A percentile compares a stretch with the other conserved stretches of the same genome.
Conservation (phyloP, 345 rosid species). For the Arabidopsis suecica region DNA sequence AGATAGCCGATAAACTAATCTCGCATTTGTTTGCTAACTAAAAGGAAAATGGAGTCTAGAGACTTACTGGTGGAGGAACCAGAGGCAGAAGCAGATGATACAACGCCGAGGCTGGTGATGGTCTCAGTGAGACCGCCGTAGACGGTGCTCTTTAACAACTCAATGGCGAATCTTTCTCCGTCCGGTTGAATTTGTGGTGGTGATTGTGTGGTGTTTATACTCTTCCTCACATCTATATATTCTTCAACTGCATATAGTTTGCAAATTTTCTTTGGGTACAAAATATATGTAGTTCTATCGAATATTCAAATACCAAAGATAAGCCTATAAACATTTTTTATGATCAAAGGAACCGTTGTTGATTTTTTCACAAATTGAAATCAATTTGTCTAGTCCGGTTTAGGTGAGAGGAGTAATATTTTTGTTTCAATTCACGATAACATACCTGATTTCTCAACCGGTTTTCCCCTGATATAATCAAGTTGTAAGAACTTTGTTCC, state of each 20-base stretch:
- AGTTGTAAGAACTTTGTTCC: slow-evolving; percentile 39
- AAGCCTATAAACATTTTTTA: background rate
- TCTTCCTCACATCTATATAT: background rate
- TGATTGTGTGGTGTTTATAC: slow-evolving; percentile 1
- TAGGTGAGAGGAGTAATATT: background rate
- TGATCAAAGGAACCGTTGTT: background rate
- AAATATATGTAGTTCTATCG: background rate
- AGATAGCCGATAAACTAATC: background rate
- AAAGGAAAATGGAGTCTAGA: background rate
- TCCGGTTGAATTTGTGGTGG: slow-evolving; percentile 18
- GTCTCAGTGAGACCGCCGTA: slow-evolving; percentile 88
- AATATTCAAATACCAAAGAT: background rate
- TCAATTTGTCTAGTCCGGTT: slow-evolving; percentile 4
- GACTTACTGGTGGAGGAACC: slow-evolving; percentile 74
- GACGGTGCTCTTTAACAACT: slow-evolving; percentile 74
- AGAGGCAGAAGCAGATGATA: slow-evolving; percentile 86
- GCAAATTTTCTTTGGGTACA: background rate
- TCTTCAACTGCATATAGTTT: slow-evolving; percentile 16
- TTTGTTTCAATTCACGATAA: background rate
- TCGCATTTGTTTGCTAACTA: background rate
- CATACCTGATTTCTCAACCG: slow-evolving; percentile 34
- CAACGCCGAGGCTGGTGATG: slow-evolving; percentile 78
- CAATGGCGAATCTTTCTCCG: slow-evolving; percentile 45
- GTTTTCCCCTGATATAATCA: slow-evolving; percentile 16
- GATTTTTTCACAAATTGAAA: background rate